Conservation (phyloP, 2,329 filamentous ascomycete species). For the Colletotrichum tofieldiae region DNA sequence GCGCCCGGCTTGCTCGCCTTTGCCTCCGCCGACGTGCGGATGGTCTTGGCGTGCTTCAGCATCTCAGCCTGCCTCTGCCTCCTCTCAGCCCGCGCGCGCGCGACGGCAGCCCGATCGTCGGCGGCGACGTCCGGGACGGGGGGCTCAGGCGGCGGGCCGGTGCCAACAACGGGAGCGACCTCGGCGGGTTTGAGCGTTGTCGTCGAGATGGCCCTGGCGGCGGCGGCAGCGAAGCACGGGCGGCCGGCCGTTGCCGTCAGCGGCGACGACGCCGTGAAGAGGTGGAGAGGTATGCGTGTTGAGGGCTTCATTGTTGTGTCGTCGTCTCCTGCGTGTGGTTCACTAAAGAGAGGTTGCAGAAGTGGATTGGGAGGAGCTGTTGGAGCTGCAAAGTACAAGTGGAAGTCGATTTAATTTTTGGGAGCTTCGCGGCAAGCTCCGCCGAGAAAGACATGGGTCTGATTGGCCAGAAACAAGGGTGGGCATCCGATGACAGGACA, state of each 20-base stretch:
- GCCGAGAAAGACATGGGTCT: background rate
- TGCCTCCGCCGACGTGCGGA: conserved; percentile 54
- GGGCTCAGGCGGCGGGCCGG: conserved; percentile 72
- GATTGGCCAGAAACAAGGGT: conserved; percentile 34
- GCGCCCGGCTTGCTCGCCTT: conserved; percentile 59
- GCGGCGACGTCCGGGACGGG: conserved; percentile 62
- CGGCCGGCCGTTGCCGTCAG: conserved; percentile 48
- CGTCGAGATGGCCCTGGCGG: conserved; percentile 49
- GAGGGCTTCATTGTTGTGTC: conserved; percentile 58
- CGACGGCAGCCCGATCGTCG: conserved; percentile 49
- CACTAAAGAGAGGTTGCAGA: conserved; percentile 3
- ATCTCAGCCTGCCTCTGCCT: conserved; percentile 70
- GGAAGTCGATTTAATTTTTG: conserved; percentile 34
- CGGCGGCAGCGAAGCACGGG: conserved; percentile 49
- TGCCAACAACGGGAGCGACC: conserved; percentile 68
- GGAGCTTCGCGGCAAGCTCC: conserved; percentile 25
- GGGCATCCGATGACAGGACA: conserved; percentile 5
- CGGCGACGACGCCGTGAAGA: conserved; percentile 45
- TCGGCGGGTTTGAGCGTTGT: conserved; percentile 56
- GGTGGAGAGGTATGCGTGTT: conserved; percentile 55
- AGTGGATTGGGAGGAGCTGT: background rate
- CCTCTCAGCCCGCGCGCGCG: conserved; percentile 62
- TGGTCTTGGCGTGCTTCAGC: conserved; percentile 66
- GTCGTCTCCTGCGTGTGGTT: background rate
- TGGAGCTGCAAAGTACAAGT: conserved; percentile 11